Evolutionary conservation across 2,329 filamentous ascomycete species (phyloP).

Genomic region (Rhynchosporium agropyri): DNA sequence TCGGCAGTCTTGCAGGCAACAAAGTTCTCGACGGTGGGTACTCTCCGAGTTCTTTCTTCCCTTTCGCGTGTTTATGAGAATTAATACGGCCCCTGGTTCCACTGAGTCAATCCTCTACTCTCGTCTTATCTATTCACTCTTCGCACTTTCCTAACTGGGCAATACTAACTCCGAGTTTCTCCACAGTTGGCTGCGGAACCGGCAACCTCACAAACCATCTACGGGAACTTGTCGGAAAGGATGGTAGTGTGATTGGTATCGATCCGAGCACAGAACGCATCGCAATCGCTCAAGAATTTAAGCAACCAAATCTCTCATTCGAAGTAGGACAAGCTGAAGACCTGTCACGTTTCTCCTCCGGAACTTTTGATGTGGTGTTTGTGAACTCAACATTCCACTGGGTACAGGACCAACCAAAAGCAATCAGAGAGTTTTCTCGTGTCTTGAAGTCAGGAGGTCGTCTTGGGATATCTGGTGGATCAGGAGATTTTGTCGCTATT

Average conservation of each 20-base stretch:
- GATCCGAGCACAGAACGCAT: slow-evolving; percentile 25
- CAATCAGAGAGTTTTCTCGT: slow-evolving; percentile 19
- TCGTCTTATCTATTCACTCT: no score
- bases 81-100: no score
- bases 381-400: slow-evolving; percentile 27
- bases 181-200: slow-evolving; percentile 41
- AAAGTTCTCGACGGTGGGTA: slow-evolving; percentile 38
- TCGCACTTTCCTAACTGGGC: no score
- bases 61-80: no score
- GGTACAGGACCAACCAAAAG: slow-evolving; percentile 19
- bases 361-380: slow-evolving; percentile 23
- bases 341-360: slow-evolving; percentile 12
- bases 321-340: slow-evolving; percentile 19
- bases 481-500: slow-evolving; percentile 23
- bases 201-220: slow-evolving; percentile 40
- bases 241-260: slow-evolving; percentile 18
- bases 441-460: slow-evolving; percentile 21
- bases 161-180: no score
- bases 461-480: slow-evolving; percentile 26
- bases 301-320: slow-evolving; percentile 18
- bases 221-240: slow-evolving; percentile 3
- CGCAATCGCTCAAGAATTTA: slow-evolving; percentile 13
- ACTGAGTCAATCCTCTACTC: no score
- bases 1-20: slow-evolving; percentile 2
- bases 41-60: no score